Evolutionary conservation across 2,329 filamentous ascomycete genomes (phyloP).

Genomic region (Hymenoscyphus repandus): DNA sequence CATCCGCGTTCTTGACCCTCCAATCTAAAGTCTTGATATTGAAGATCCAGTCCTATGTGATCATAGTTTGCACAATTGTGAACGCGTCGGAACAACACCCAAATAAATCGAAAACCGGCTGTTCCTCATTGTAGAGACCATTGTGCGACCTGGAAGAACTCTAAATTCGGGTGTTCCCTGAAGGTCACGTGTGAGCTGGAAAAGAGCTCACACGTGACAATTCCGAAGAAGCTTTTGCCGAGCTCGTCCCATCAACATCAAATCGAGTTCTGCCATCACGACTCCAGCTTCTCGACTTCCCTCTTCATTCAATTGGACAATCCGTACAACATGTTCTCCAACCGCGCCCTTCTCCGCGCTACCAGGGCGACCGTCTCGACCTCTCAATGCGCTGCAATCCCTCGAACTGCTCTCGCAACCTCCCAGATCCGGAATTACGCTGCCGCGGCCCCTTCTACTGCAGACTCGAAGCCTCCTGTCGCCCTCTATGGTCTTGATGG

Average conservation of each 20-base stretch:
- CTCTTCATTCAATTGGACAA: constrained; percentile 26
- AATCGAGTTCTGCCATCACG: constrained; percentile 6
- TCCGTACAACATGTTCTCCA: constrained; percentile 30
- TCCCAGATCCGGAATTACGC: constrained; percentile 71
- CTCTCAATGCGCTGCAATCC: constrained; percentile 24
- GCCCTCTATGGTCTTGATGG: constrained; percentile 93
- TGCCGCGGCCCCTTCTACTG: constrained; percentile 41
- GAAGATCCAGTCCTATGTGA: no score
- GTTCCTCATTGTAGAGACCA: no score
- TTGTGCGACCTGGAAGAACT: neutral
- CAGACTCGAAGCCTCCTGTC: constrained; percentile 76
- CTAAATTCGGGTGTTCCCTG: neutral
- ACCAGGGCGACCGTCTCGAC: constrained; percentile 25
- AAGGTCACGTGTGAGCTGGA: neutral
- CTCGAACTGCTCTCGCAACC: constrained; percentile 48
- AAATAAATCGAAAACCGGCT: no score
- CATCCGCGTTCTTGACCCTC: no score
- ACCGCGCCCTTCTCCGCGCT: constrained; percentile 29
- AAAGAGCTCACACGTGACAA: constrained; percentile 4
- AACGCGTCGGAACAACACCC: no score
- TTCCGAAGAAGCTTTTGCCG: constrained; percentile 5
- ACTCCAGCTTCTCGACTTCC: constrained; percentile 19
- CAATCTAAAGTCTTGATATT: no score
- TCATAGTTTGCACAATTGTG: no score
- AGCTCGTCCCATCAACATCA: constrained; percentile 8